phyloP scores from a whole-genome alignment of 164 flowering plant species.

The Macadamia tetraphylla region DNA sequence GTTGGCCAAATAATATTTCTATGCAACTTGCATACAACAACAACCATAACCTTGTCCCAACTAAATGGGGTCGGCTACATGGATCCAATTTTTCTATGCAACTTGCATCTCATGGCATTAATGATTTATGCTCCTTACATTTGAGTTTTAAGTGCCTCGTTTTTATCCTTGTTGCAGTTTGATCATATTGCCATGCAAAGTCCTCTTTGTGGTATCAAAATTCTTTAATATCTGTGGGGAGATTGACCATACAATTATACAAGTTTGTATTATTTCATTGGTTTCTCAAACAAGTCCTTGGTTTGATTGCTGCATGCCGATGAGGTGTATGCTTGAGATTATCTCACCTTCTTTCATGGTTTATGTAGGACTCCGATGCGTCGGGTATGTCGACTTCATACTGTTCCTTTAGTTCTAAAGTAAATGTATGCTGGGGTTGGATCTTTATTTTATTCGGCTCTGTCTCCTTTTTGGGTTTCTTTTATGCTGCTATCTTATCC shows the following conservation, averaged over 20 bases:
- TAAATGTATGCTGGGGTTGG: conserved; percentile 27
- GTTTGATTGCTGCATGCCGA: no score
- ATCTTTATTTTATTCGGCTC: conserved; percentile 26
- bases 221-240: not conserved
- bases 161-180: not conserved
- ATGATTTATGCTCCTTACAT: not conserved
- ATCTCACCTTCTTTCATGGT: not conserved
- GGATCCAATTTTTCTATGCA: no score
- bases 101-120: no score
- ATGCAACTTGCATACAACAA: no score
- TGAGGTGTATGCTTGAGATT: no score
- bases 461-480: conserved; percentile 24
- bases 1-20: no score
- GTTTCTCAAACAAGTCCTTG: no score
- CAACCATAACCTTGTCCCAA: no score
- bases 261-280: no score
- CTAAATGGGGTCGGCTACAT: no score
- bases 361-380: not conserved
- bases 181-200: not conserved
- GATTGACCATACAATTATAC: not conserved
- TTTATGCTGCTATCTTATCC: conserved; percentile 39
- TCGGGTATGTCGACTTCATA: not conserved
- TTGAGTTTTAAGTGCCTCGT: no score
- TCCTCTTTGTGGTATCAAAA: not conserved
- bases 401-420: not conserved